Percentiles rank a stretch among this genome's conserved stretches.
Conservation (phyloP, 441 rosid species). For the Gossypium aridum region DNA sequence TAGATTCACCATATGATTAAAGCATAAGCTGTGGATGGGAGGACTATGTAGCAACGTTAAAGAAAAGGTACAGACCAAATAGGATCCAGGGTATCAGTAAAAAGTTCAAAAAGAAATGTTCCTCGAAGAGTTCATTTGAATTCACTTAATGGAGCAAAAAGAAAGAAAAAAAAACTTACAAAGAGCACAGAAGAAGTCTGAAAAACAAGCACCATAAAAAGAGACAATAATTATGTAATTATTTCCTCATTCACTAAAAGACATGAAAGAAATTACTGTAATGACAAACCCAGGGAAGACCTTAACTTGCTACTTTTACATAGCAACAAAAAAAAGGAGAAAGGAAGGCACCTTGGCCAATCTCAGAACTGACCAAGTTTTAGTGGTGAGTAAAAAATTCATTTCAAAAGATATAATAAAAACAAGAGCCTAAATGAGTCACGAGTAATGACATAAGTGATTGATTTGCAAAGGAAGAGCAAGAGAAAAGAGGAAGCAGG, state of each 20-base stretch:
- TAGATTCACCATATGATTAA: conserved; percentile 1
- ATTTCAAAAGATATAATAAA: neutral
- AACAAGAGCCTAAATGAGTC: neutral
- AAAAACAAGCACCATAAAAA: neutral
- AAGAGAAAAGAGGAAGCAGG: neutral
- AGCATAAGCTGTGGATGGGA: neutral
- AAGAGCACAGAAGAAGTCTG: neutral
- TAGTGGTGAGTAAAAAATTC: neutral
- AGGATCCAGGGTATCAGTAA: neutral
- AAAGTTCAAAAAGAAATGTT: neutral
- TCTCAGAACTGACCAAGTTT: neutral
- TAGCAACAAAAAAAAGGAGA: neutral
- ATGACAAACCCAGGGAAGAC: neutral
- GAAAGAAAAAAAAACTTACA: neutral
- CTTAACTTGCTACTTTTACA: neutral
- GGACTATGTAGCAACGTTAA: neutral
- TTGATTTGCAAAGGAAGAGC: neutral
- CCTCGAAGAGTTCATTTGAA: neutral
- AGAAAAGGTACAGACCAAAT: neutral
- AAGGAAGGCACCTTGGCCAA: neutral
- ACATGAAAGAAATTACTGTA: neutral
- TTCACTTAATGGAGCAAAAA: neutral
- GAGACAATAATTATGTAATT: neutral
- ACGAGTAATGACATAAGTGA: neutral
- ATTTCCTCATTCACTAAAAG: neutral